Base-by-base conservation (phyloP, 2,329 filamentous ascomycete species). In the Monosporascus sp. region DNA sequence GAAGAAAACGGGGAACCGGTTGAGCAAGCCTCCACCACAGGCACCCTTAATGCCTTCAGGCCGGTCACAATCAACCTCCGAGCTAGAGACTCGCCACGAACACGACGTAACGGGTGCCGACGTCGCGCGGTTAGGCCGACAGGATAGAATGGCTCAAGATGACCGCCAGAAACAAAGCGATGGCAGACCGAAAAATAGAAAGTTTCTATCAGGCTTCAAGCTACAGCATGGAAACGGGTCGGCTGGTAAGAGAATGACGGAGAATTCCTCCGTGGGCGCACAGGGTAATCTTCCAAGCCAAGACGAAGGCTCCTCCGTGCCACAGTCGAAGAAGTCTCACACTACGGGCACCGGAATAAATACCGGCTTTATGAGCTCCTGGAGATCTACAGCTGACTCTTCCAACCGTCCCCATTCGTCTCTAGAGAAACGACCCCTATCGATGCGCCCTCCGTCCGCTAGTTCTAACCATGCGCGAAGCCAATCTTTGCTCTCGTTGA, bases 11-110 rank as follows among this genome's bases (percentile, higher is more conserved):
- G 61, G 61, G 7, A 61, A 70, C 50, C 69, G 68, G 47, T 68
- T 74, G 49, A 70, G 58, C 64, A 77, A 78, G 58, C 51, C 62
- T 42, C 65, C 70, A 45, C 62, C 64, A 45, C 59, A 56, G 18
- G 54, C 63, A 44, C 61, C 65, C 25, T 58, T 72, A 44, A 52
- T 54, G n/a, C 44, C 54, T 34, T 55, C 60, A 37, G 57, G 62
- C 52, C 62, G 61, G 15, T 62, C 66, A 46, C 52, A 53, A 36
- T 67, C 66, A 22, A 57, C 63, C 34, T 60, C 62, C 20, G 56
- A 68, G 37, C 49, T 67, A 47, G 59, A 63, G 17, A 45, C 54
- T 37, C 56, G 58, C 39, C 44, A 46, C 22, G 60, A 60, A 47
- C 50, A 58, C 48, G 51, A 56, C 48, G 50, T 56, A 49, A 61